Percentiles rank a stretch among this genome's conserved stretches.
Conservation (phyloP, 768 basidiomycete species). For the Cyclocybe aegerita region DNA sequence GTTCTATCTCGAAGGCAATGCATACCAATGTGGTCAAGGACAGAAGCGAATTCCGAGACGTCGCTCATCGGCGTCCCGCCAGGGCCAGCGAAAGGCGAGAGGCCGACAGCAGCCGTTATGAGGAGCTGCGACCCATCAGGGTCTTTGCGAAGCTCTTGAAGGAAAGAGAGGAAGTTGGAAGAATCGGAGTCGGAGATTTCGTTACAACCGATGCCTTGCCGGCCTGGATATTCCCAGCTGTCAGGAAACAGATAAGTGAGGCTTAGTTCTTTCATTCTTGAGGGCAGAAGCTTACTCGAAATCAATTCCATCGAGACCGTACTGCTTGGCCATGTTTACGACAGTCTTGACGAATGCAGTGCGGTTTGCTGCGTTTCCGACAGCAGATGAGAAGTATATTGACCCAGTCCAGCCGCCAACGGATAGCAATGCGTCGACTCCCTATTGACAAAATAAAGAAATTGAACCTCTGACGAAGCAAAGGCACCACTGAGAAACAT, state of each 20-base stretch:
- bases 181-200: conserved; percentile 58
- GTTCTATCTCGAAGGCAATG: neutral
- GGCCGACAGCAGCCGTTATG: conserved; percentile 47
- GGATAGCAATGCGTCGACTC: conserved; percentile 54
- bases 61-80: conserved; percentile 64
- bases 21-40: conserved; percentile 51
- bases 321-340: conserved; percentile 43
- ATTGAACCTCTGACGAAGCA: neutral
- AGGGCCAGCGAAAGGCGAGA: conserved; percentile 41
- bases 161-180: conserved; percentile 77
- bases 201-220: conserved; percentile 73
- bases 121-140: conserved; percentile 53
- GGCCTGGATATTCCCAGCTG: conserved; percentile 84
- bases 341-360: conserved; percentile 67
- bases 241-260: conserved; percentile 2
- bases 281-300: conserved; percentile 35
- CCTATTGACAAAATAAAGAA: conserved; percentile 29
- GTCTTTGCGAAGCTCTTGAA: conserved; percentile 64
- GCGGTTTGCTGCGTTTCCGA: conserved; percentile 56
- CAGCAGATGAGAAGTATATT: conserved; percentile 58
- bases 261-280: neutral
- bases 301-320: conserved; percentile 60
- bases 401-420: conserved; percentile 76
- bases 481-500: conserved; percentile 6
- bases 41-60: conserved; percentile 68